Conservation (phyloP, 2,329 filamentous ascomycete genomes). For the Parafenestella ontariensis region DNA sequence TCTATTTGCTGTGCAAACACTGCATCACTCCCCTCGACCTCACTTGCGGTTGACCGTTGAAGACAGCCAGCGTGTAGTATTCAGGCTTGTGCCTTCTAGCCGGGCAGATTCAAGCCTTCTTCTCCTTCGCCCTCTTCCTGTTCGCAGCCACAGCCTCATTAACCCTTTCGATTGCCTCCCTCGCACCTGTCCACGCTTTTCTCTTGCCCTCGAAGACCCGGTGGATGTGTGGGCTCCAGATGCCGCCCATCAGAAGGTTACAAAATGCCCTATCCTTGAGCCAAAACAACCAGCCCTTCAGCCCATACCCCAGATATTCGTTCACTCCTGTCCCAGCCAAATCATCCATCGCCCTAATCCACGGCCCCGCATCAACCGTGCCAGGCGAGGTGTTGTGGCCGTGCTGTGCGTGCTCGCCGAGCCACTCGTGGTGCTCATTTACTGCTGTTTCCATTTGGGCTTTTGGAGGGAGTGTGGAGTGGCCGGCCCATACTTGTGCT, state of each 20-base stretch:
- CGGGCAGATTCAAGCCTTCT: background rate
- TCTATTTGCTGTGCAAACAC: no score
- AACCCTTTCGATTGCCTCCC: constrained; percentile 42
- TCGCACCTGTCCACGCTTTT: constrained; percentile 52
- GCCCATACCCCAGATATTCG: constrained; percentile 53
- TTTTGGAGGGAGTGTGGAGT: constrained; percentile 46
- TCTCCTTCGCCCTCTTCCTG: constrained; percentile 3
- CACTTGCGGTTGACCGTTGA: no score
- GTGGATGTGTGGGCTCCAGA: constrained; percentile 53
- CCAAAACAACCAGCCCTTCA: constrained; percentile 54
- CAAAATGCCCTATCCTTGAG: constrained; percentile 49
- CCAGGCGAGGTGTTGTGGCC: constrained; percentile 42
- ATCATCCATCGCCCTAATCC: constrained; percentile 52
- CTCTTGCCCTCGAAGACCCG: constrained; percentile 52
- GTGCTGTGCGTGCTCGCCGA: constrained; percentile 42
- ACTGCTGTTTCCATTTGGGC: constrained; percentile 40
- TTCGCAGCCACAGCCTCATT: constrained; percentile 17
- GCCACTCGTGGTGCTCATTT: constrained; percentile 19
- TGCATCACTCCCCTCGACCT: no score
- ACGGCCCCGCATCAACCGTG: constrained; percentile 29
- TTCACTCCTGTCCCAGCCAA: constrained; percentile 52
- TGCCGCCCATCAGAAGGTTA: constrained; percentile 48
- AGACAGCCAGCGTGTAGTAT: background rate
- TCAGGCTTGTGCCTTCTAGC: background rate
- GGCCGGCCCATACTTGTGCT: constrained; percentile 55